These are phyloP conservation scores for Eragrostis nindensis DNA, from an alignment of 176 grass and related monocot species.

Conservation along the genomic window DNA sequence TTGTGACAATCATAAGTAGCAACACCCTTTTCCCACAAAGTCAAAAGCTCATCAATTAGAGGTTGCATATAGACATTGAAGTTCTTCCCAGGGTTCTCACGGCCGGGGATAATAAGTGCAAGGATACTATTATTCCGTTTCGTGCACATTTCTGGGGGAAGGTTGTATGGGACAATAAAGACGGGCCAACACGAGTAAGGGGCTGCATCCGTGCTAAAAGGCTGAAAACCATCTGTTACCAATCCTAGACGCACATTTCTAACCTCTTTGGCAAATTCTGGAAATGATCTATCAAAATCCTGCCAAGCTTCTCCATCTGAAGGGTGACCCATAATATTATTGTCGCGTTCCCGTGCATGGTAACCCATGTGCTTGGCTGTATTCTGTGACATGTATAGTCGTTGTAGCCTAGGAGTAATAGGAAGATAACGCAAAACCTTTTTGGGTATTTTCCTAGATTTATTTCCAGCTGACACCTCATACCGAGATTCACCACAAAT, in stretches of 20 bases:
- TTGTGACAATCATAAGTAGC: slow-evolving; percentile 2
- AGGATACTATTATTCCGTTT: slow-evolving; percentile 1
- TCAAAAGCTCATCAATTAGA: slow-evolving; percentile 14
- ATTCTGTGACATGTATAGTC: too few relatives aligned
- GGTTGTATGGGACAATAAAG: too few relatives aligned
- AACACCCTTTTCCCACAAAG: background rate
- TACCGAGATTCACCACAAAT: too few relatives aligned
- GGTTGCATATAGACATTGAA: slow-evolving; percentile 19
- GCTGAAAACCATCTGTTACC: slow-evolving; percentile 13
- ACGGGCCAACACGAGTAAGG: too few relatives aligned
- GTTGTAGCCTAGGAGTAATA: too few relatives aligned
- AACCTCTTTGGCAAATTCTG: background rate
- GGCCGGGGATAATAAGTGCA: slow-evolving; percentile 17
- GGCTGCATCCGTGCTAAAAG: background rate
- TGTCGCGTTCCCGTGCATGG: too few relatives aligned
- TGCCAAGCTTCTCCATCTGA: slow-evolving; percentile 30
- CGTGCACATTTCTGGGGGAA: slow-evolving; percentile 12
- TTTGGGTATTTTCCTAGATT: too few relatives aligned
- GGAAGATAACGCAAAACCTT: too few relatives aligned
- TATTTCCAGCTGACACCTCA: too few relatives aligned
- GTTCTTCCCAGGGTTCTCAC: background rate
- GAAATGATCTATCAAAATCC: background rate
- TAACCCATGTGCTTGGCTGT: too few relatives aligned
- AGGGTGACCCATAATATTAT: slow-evolving; percentile 19
- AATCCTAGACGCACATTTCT: slow-evolving; percentile 14